Evolutionary conservation across 1,139 yeast species (phyloP).

Genomic region (Blastobotrys indianensis): DNA sequence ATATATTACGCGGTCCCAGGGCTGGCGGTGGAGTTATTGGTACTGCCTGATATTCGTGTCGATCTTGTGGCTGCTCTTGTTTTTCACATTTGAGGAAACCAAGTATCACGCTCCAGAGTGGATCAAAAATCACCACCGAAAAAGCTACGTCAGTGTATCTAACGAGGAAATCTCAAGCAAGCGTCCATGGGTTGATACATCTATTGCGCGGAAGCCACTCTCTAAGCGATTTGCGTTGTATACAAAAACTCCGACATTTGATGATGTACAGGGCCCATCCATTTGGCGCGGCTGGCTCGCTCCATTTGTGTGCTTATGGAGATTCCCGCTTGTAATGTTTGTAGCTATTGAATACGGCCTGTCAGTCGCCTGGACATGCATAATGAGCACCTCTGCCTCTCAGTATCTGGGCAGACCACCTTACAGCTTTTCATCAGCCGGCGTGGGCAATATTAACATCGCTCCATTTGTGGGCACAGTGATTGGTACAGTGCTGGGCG

Average conservation of each 20-base stretch:
- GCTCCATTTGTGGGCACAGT: conserved; percentile 17
- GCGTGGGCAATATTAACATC: conserved; percentile 17
- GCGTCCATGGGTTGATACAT: conserved; percentile 11
- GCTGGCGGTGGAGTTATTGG: conserved; percentile 48
- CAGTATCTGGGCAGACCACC: conserved; percentile 13
- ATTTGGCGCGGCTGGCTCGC: conserved; percentile 24
- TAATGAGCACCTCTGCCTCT: conserved; percentile 15
- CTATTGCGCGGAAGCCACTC: conserved; percentile 10
- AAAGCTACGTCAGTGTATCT: background rate
- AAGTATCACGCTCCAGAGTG: conserved; percentile 26
- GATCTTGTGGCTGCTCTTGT: conserved; percentile 39
- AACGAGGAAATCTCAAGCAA: background rate
- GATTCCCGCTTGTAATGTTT: conserved; percentile 16
- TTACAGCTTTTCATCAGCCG: conserved; percentile 15
- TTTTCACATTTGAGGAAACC: conserved; percentile 45
- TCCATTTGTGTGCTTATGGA: conserved; percentile 15
- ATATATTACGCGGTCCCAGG: conserved; percentile 41
- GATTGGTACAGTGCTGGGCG: conserved; percentile 16
- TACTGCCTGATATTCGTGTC: conserved; percentile 43
- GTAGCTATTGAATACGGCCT: conserved; percentile 17
- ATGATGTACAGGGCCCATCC: background rate
- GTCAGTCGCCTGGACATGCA: conserved; percentile 17
- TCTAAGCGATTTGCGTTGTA: conserved; percentile 9
- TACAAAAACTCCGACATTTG: conserved; percentile 14
- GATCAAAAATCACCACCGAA: conserved; percentile 2